These are phyloP conservation scores for Botryotinia convoluta DNA, from an alignment of 2,329 filamentous ascomycete genomes.

Conservation along the genomic window DNA sequence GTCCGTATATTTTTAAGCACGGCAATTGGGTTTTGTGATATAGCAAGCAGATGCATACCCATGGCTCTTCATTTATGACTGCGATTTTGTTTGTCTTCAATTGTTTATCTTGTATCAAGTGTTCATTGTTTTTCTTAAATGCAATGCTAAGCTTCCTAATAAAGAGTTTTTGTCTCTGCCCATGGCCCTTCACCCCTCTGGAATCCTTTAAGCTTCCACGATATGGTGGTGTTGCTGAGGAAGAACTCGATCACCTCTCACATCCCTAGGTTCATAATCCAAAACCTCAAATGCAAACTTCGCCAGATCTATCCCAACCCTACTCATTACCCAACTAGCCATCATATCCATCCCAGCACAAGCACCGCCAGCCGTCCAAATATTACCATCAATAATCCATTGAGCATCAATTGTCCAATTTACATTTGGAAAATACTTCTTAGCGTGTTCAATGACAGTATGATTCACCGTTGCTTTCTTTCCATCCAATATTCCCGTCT, in stretches of 20 bases:
- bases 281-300: constrained; percentile 21
- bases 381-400: constrained; percentile 46
- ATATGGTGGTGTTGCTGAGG: constrained; percentile 24
- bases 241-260: constrained; percentile 38
- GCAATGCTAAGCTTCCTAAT: neutral
- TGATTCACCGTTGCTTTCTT: constrained; percentile 46
- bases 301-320: constrained; percentile 29
- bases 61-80: neutral
- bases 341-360: constrained; percentile 44
- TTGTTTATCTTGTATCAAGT: neutral
- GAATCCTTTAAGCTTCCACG: neutral
- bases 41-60: too few relatives aligned
- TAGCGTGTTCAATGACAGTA: constrained; percentile 35
- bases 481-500: constrained; percentile 44
- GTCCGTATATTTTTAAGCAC: neutral
- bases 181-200: neutral
- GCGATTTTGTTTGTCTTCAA: too few relatives aligned
- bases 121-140: rapidly evolving
- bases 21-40: neutral
- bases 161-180: too few relatives aligned
- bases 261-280: constrained; percentile 34
- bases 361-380: constrained; percentile 48
- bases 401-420: constrained; percentile 45
- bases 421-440: constrained; percentile 41
- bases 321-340: constrained; percentile 31